Evolutionary conservation across 768 basidiomycete species (phyloP).

Genomic region (Porpolomopsis calyptriformis): DNA sequence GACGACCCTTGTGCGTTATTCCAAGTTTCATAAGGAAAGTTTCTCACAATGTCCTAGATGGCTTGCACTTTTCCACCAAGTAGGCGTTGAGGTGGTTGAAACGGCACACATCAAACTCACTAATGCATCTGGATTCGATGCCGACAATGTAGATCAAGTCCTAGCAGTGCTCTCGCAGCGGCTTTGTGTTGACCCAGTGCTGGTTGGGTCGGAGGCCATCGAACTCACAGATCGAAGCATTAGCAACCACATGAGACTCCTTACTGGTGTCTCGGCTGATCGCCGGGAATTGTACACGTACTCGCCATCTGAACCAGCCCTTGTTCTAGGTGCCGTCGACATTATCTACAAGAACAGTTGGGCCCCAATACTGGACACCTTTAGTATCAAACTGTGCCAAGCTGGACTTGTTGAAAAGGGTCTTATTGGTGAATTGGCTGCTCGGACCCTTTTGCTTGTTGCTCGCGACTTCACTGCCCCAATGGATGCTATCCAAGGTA

Average conservation of each 20-base stretch:
- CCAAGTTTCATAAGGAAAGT: neutral
- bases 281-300: conserved; percentile 7
- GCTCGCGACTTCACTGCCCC: conserved; percentile 13
- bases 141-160: neutral
- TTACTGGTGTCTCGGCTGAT: conserved; percentile 10
- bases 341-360: conserved; percentile 5
- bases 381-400: conserved; percentile 9
- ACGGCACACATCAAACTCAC: neutral
- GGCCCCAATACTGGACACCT: conserved; percentile 7
- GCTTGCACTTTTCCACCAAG: neutral
- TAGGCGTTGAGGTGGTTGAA: neutral
- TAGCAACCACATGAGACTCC: conserved; percentile 12
- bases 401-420: conserved; percentile 13
- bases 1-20: conserved; percentile 4
- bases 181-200: conserved; percentile 12
- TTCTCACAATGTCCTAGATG: neutral
- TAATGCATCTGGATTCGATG: neutral
- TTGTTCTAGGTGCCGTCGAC: conserved; percentile 9
- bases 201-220: conserved; percentile 7
- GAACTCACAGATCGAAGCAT: conserved; percentile 11
- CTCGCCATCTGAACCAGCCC: conserved; percentile 13
- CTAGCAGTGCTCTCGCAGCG: conserved; percentile 14
- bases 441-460: conserved; percentile 8
- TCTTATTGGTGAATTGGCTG: conserved; percentile 11
- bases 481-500: neutral